Evolutionary conservation across 1,284 basidiomycete species (phyloP), one percentile per base, ranked within the genome.

Genomic region (Heterobasidion occidentale): DNA sequence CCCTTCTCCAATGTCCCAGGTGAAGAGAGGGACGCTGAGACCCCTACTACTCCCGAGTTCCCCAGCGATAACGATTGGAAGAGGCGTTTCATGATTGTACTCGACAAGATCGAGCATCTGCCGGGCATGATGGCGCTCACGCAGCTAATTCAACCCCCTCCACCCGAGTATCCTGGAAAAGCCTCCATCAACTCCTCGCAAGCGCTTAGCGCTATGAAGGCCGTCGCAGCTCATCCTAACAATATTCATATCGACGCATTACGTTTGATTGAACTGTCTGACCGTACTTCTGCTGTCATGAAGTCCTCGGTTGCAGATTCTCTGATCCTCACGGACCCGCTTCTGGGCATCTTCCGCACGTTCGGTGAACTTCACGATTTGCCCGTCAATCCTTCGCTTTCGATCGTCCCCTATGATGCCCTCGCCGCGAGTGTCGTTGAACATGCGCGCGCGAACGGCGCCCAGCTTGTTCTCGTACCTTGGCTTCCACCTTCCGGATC

Each of bases 101-200:
- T 99, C n/a, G 92, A 94, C 69, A 89, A 86, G 68, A 78, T 97
- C 59, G 92, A 95, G 62, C 92, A 98, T 67, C 74, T 99, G 7
- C 80, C 88, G 2, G 80, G 81, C 9, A 79, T 87, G 71, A 89
- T 88, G 83, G 81, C 80, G 1, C 71, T 88, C 45, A 80, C 82
- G 0, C 85, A 86, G 62, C 77, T 90, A 33, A 73, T 89, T 36
- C 79, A 81, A 51, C 74, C 78, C 1, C 68, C 71, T 17, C 65
- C 67, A 2, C 61, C 69, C 1, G 58, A 59, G 20, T 61, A 59
- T 50, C 17, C 48, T 12, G 57, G 48, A 27, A 27, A 17, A 7
- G 34, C 38, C 27, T 47, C 7, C 15, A 19, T 3, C 36, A 50
- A 49, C 19, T 17, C 27, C 17, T 35, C 19, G 11, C 34, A 36